Percentiles rank a stretch among this genome's conserved stretches.
Evolutionary conservation across 805 yeast genomes (phyloP).

Genomic region (Tanozyma kutaoensis): DNA sequence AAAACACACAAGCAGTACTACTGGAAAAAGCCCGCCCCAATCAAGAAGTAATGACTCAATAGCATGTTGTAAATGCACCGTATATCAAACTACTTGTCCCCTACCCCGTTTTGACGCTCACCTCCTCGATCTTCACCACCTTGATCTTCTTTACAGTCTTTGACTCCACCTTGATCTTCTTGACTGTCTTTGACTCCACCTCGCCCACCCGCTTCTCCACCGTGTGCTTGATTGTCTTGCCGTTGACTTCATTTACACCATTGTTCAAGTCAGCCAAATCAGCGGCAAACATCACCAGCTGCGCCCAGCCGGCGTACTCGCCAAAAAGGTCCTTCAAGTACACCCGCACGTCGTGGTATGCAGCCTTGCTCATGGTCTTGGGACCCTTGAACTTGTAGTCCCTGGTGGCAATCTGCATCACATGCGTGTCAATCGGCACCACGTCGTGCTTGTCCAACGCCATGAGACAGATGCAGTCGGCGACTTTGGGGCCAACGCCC

Average conservation of each 20-base stretch:
- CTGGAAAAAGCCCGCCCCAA: slow-evolving; percentile 51
- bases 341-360: slow-evolving; percentile 43
- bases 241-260: slow-evolving; percentile 33
- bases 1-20: slow-evolving; percentile 85
- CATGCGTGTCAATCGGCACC: slow-evolving; percentile 95
- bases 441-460: slow-evolving; percentile 73
- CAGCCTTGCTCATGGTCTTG: slow-evolving; percentile 32
- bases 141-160: not conserved
- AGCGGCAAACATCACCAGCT: slow-evolving; percentile 81
- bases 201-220: too few relatives aligned
- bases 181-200: too few relatives aligned
- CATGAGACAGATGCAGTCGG: slow-evolving; percentile 93
- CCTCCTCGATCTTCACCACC: not conserved
- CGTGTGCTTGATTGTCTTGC: slow-evolving; percentile 3
- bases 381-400: slow-evolving; percentile 52
- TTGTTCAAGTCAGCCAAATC: slow-evolving; percentile 63
- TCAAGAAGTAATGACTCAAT: slow-evolving; percentile 13
- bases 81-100: not conserved
- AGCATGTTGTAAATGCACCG: not conserved
- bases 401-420: slow-evolving; percentile 75
- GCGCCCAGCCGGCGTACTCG: slow-evolving; percentile 96
- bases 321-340: slow-evolving; percentile 71
- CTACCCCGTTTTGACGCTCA: not conserved
- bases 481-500: slow-evolving; percentile 97
- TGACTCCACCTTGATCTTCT: not conserved